Conservation (phyloP, 176 grass and related monocot species). For the Oryza glaberrima region DNA sequence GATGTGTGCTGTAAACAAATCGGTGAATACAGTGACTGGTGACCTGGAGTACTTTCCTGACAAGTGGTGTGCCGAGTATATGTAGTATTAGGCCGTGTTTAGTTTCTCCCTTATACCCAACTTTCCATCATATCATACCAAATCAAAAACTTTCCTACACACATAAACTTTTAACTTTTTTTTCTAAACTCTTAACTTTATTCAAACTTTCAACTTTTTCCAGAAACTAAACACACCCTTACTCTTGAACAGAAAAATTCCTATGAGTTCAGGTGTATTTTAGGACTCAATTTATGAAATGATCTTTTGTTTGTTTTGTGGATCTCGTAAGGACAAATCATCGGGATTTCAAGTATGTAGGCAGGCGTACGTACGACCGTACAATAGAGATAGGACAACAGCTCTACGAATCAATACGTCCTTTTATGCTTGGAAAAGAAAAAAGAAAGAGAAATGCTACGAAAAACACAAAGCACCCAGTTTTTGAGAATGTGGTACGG, state of each 20-base stretch:
- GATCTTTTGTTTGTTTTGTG: neutral
- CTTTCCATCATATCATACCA: too few relatives aligned
- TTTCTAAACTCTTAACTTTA: too few relatives aligned
- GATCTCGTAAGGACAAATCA: neutral
- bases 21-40: too few relatives aligned
- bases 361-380: neutral
- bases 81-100: neutral
- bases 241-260: too few relatives aligned
- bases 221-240: too few relatives aligned
- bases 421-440: neutral
- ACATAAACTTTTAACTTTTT: too few relatives aligned
- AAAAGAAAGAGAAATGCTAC: neutral
- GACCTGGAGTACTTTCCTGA: too few relatives aligned
- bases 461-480: neutral
- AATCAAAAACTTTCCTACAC: too few relatives aligned
- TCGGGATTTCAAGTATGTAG: too few relatives aligned
- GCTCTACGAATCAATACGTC: neutral
- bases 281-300: neutral
- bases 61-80: neutral
- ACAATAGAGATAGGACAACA: neutral
- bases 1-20: neutral
- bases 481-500: neutral
- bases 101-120: too few relatives aligned
- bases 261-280: neutral
- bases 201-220: too few relatives aligned